Percentiles rank a stretch among this genome's conserved stretches.
phyloP scores from a whole-genome alignment of 208 protist species.

The Borovskyia barvae region DNA sequence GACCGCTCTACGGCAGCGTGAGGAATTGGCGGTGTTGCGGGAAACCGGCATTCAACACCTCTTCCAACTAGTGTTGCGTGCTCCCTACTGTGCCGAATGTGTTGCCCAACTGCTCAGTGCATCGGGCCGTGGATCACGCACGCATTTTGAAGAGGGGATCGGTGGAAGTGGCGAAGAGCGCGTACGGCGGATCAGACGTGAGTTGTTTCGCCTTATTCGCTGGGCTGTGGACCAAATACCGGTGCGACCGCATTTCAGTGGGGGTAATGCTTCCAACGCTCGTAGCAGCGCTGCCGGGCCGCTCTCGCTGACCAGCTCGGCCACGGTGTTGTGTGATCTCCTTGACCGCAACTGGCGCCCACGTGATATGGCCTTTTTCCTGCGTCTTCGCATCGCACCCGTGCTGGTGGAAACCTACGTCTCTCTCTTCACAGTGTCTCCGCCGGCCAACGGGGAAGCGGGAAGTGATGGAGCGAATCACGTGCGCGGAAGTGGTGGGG shows the following conservation, averaged over 20 bases:
- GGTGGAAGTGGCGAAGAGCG: constrained; percentile 5
- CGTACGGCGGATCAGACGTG: constrained; percentile 9
- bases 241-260: neutral
- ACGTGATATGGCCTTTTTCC: constrained; percentile 58
- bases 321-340: constrained; percentile 52
- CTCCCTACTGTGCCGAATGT: constrained; percentile 32
- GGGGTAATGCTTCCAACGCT: neutral
- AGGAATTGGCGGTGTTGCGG: constrained; percentile 31
- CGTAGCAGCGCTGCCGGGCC: neutral
- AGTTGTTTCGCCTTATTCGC: constrained; percentile 20
- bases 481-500: neutral
- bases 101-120: constrained; percentile 33
- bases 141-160: constrained; percentile 33
- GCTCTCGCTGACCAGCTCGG: constrained; percentile 13
- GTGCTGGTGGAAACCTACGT: constrained; percentile 52
- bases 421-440: constrained; percentile 42
- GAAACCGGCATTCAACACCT: constrained; percentile 35
- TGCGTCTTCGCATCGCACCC: constrained; percentile 34
- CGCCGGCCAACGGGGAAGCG: neutral
- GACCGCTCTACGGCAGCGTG: constrained; percentile 24
- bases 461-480: neutral
- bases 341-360: constrained; percentile 62
- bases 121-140: constrained; percentile 15
- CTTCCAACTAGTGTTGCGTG: constrained; percentile 17
- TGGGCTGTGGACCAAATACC: constrained; percentile 9